Conservation (phyloP, 805 yeast genomes). For the Candida chauliodis region DNA sequence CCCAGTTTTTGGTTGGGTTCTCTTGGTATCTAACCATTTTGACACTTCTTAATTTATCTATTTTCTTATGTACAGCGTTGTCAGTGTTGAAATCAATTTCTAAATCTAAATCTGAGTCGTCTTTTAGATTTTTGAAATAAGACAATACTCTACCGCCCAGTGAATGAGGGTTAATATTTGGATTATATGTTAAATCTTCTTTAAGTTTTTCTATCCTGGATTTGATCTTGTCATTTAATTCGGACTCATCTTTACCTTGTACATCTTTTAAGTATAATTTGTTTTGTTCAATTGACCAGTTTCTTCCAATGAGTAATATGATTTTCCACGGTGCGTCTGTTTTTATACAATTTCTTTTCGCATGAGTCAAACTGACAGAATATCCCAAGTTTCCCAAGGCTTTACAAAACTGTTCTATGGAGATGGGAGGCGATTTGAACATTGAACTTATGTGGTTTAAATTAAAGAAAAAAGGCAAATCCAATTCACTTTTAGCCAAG, state of each 20-base stretch:
- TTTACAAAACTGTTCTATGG: slow-evolving; percentile 64
- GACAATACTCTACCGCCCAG: slow-evolving; percentile 54
- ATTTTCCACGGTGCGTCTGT: slow-evolving; percentile 86
- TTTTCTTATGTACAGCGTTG: slow-evolving; percentile 54
- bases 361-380: slow-evolving; percentile 83
- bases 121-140: slow-evolving; percentile 24
- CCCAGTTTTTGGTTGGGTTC: slow-evolving; percentile 95
- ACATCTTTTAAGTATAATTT: slow-evolving; percentile 21
- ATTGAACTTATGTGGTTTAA: slow-evolving; percentile 74
- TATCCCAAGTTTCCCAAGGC: slow-evolving; percentile 81
- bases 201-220: slow-evolving; percentile 19
- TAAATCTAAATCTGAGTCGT: neutral
- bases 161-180: slow-evolving; percentile 37
- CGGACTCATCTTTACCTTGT: slow-evolving; percentile 10
- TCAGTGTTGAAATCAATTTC: slow-evolving; percentile 50
- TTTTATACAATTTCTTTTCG: slow-evolving; percentile 78
- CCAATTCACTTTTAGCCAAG: slow-evolving; percentile 70
- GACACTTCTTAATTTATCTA: slow-evolving; percentile 63
- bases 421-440: slow-evolving; percentile 79
- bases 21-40: slow-evolving; percentile 86
- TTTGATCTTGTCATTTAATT: slow-evolving; percentile 9
- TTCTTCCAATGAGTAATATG: slow-evolving; percentile 68
- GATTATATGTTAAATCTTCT: slow-evolving; percentile 30
- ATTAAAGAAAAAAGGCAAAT: slow-evolving; percentile 72
- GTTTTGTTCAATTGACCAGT: slow-evolving; percentile 47